Evolutionary conservation across 352 stramenopile genomes (phyloP).

Genomic region (Globisporangium paddicum): DNA sequence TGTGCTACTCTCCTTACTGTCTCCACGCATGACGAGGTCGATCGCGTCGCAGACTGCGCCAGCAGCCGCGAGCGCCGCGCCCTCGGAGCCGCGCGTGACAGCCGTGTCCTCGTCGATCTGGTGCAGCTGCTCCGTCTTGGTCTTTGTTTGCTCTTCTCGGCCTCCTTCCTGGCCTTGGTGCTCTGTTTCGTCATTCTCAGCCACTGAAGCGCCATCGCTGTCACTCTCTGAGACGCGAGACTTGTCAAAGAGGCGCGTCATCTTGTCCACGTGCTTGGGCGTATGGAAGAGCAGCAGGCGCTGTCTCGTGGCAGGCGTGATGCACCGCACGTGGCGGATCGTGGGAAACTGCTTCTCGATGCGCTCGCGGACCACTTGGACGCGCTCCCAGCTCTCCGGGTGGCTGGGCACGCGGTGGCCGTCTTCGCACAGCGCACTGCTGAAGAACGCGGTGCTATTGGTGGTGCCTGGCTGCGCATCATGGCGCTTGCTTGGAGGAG

Average conservation of each 20-base stretch:
- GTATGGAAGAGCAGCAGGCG: conserved; percentile 36
- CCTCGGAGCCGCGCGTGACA: conserved; percentile 24
- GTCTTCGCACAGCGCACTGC: conserved; percentile 25
- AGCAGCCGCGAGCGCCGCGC: conserved; percentile 25
- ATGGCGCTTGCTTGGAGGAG: not conserved
- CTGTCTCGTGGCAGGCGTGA: conserved; percentile 17
- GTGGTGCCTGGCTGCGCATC: too few species aligned
- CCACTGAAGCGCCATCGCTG: not conserved
- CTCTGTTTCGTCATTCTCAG: not conserved
- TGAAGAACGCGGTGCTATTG: conserved; percentile 17
- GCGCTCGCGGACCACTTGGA: conserved; percentile 24
- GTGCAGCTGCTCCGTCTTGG: conserved; percentile 1
- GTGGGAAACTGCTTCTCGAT: conserved; percentile 22
- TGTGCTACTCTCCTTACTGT: too few species aligned
- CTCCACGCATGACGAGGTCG: conserved; percentile 29
- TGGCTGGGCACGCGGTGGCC: conserved; percentile 21
- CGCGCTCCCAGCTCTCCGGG: conserved; percentile 24
- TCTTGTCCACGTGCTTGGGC: conserved; percentile 21
- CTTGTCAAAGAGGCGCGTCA: conserved; percentile 18
- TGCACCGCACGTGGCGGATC: conserved; percentile 18
- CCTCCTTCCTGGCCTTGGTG: not conserved
- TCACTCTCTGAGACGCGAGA: not conserved
- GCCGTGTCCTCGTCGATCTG: conserved; percentile 35
- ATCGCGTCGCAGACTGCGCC: conserved; percentile 36
- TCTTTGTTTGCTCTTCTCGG: not conserved